Evolutionary conservation across 2,329 filamentous ascomycete species (phyloP).

Genomic region (Ceratocystiopsis minuta): DNA sequence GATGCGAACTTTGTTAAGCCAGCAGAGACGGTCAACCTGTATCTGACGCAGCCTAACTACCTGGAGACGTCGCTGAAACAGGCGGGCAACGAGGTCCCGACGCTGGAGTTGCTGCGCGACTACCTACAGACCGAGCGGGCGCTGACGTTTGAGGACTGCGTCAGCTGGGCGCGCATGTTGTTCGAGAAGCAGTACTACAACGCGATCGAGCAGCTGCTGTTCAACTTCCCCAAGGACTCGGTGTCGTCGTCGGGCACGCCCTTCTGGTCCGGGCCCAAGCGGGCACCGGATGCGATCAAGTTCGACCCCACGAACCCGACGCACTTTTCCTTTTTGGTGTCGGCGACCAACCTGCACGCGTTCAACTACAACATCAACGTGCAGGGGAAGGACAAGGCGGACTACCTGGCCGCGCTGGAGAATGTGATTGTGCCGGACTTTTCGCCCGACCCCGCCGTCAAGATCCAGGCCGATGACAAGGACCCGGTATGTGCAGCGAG

Average conservation of each 20-base stretch:
- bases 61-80: constrained; percentile 76
- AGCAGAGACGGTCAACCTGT: constrained; percentile 84
- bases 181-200: constrained; percentile 98
- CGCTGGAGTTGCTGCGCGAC: constrained; percentile 74
- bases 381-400: constrained; percentile 49
- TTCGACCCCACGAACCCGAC: constrained; percentile 74
- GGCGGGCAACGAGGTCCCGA: constrained; percentile 86
- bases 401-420: constrained; percentile 66
- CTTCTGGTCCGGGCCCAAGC: constrained; percentile 98
- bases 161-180: constrained; percentile 81
- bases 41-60: constrained; percentile 82
- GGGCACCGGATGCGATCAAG: constrained; percentile 77
- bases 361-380: constrained; percentile 96
- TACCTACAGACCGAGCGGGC: constrained; percentile 86
- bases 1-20: constrained; percentile 87
- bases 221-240: constrained; percentile 93
- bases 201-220: constrained; percentile 82
- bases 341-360: constrained; percentile 80
- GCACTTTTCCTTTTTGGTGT: constrained; percentile 74
- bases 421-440: constrained; percentile 95
- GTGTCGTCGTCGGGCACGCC: constrained; percentile 71
- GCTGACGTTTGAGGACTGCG: constrained; percentile 84
- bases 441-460: constrained; percentile 71
- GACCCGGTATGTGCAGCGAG: constrained; percentile 62
- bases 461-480: constrained; percentile 91